A percentile compares a stretch with the other conserved stretches of the same genome.
These are phyloP conservation scores for Puccinellia tenuiflora DNA, from an alignment of 176 grass and related monocot genomes.

Conservation along the genomic window DNA sequence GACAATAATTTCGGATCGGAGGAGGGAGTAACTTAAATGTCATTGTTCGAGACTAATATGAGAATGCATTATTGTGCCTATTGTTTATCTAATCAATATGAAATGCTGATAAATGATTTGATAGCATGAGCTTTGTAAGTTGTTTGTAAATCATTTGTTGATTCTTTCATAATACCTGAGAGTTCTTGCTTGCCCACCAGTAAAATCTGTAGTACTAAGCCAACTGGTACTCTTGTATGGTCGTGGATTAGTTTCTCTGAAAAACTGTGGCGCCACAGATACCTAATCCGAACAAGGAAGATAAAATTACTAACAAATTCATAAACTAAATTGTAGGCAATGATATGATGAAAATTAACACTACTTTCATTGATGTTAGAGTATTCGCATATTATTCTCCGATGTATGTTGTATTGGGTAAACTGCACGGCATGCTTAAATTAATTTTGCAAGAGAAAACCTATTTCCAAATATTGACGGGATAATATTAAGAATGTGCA, in stretches of 20 bases:
- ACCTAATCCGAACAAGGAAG: slow-evolving; percentile 25
- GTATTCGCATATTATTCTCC: not conserved
- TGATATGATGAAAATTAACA: not conserved
- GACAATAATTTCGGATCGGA: too few species aligned
- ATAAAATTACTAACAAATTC: not conserved
- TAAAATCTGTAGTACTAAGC: not conserved
- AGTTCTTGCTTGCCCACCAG: not conserved
- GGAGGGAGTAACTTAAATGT: not conserved
- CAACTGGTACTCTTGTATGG: not conserved
- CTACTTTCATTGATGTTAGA: not conserved
- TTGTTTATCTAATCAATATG: not conserved
- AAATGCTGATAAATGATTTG: not conserved
- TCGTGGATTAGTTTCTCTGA: slow-evolving; percentile 36
- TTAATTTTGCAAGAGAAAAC: not conserved
- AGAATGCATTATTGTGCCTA: not conserved
- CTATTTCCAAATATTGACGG: not conserved
- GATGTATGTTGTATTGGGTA: not conserved
- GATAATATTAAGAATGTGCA: not conserved
- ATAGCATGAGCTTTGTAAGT: not conserved
- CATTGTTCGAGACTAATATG: not conserved
- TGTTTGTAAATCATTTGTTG: not conserved
- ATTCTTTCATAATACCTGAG: not conserved
- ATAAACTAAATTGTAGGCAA: not conserved
- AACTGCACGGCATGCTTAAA: not conserved
- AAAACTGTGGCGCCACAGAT: slow-evolving; percentile 41